phyloP scores from a whole-genome alignment of 306 rosid species.

The Lithocarpus polystachyus region DNA sequence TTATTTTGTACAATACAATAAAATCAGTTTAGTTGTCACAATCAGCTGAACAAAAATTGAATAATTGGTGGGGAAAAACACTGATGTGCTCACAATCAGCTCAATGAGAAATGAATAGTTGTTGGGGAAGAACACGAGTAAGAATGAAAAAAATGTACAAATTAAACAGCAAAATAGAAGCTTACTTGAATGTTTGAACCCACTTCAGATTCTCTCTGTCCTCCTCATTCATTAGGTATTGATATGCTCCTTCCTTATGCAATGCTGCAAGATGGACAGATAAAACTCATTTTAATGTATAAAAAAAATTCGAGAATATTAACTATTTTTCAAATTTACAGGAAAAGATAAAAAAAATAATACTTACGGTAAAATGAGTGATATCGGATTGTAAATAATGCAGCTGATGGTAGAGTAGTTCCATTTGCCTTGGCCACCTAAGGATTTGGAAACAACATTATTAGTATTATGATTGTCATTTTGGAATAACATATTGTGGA shows the following conservation, averaged over 20 bases:
- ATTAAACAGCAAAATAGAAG: background rate
- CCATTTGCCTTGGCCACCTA: slow-evolving; percentile 45
- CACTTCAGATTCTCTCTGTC: background rate
- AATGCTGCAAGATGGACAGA: background rate
- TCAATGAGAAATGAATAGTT: too few relatives aligned
- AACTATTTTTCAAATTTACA: background rate
- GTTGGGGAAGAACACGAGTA: too few relatives aligned
- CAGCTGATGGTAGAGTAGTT: slow-evolving; percentile 40
- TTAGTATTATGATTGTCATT: background rate
- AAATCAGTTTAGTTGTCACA: background rate
- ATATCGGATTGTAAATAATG: slow-evolving; percentile 38
- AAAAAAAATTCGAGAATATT: too few relatives aligned
- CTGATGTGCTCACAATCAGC: too few relatives aligned
- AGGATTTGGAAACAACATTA: background rate
- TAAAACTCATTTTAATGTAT: background rate
- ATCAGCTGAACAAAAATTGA: background rate
- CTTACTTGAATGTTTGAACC: slow-evolving; percentile 8
- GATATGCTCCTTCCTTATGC: slow-evolving; percentile 1
- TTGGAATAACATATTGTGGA: too few relatives aligned
- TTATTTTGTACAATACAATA: background rate
- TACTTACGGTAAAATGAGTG: slow-evolving; percentile 45
- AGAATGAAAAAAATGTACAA: background rate
- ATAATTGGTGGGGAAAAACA: background rate
- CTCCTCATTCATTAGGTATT: background rate
- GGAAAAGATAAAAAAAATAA: background rate